Percentiles rank a stretch among this genome's conserved stretches.
phyloP scores from a whole-genome alignment of 352 stramenopile genomes.

The Peronosclerospora sorghi region DNA sequence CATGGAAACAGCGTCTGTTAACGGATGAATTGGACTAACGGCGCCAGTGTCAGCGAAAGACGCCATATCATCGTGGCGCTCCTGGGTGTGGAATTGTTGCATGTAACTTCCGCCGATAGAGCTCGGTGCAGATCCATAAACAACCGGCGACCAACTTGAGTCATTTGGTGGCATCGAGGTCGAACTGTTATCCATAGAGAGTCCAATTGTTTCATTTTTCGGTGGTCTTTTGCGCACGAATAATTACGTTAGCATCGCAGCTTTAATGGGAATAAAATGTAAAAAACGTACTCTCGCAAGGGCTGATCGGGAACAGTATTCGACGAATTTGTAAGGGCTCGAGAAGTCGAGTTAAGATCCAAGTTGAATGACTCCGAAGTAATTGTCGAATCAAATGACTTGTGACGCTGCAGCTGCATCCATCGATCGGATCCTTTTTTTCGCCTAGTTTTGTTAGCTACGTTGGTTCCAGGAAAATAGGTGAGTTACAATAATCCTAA shows the following conservation, averaged over 20 bases:
- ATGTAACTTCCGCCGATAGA: constrained; percentile 14
- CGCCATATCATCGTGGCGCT: constrained; percentile 8
- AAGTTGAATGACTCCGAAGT: constrained; percentile 18
- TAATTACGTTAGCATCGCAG: constrained; percentile 1
- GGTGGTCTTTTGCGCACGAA: constrained; percentile 11
- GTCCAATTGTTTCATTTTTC: constrained; percentile 54
- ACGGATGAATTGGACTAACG: constrained; percentile 7
- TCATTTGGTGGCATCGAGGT: constrained; percentile 33
- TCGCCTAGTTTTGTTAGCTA: constrained; percentile 37
- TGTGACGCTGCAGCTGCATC: constrained; percentile 54
- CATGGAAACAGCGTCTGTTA: constrained; percentile 10
- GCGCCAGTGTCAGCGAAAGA: constrained; percentile 1
- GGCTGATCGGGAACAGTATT: constrained; percentile 31
- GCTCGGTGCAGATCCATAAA: constrained; percentile 15
- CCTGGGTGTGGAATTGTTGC: constrained; percentile 13
- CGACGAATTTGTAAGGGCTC: constrained; percentile 9
- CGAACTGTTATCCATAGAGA: constrained; percentile 58
- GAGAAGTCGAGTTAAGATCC: constrained; percentile 12
- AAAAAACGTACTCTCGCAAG: constrained; percentile 46
- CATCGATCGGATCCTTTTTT: constrained; percentile 56
- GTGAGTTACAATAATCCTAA: neutral
- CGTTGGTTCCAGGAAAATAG: neutral
- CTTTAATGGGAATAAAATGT: neutral
- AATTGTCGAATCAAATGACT: constrained; percentile 51
- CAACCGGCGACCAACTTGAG: constrained; percentile 16